phyloP scores from a whole-genome alignment of 2,329 filamentous ascomycete species.

The Aspergillus ochraceoroseus region DNA sequence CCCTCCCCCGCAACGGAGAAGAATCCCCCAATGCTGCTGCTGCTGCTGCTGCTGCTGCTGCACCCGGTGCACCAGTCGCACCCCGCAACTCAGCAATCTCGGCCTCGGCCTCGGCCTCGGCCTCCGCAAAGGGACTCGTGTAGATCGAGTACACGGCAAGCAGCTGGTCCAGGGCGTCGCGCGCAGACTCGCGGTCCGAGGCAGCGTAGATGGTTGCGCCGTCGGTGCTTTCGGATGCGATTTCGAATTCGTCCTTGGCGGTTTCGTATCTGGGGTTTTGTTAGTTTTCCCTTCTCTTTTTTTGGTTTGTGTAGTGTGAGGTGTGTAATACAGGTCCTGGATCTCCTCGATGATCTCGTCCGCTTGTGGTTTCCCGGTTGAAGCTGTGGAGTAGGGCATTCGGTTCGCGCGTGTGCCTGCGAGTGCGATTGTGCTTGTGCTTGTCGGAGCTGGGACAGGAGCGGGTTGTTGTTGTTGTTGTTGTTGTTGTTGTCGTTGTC shows the following conservation, averaged over 20 bases:
- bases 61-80: no score
- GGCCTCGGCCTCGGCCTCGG: constrained; percentile 2
- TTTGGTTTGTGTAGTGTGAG: background rate
- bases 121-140: constrained; percentile 17
- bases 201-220: constrained; percentile 44
- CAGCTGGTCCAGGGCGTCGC: constrained; percentile 44
- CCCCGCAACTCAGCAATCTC: no score
- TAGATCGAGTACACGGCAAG: constrained; percentile 35
- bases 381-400: background rate
- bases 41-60: no score
- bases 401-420: background rate
- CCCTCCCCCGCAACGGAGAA: no score
- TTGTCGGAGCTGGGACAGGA: no score
- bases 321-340: constrained; percentile 32
- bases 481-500: no score
- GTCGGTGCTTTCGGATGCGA: constrained; percentile 47
- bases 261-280: constrained; percentile 38
- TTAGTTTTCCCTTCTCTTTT: constrained; percentile 6
- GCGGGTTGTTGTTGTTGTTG: no score
- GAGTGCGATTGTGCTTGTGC: no score
- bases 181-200: constrained; percentile 44
- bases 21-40: no score
- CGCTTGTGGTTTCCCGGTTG: constrained; percentile 26
- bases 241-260: constrained; percentile 48
- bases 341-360: constrained; percentile 37